Evolutionary conservation across 441 rosid genomes (phyloP), one percentile per base, ranked within the genome.

Genomic region (Pelargonium myrrhifolium): DNA sequence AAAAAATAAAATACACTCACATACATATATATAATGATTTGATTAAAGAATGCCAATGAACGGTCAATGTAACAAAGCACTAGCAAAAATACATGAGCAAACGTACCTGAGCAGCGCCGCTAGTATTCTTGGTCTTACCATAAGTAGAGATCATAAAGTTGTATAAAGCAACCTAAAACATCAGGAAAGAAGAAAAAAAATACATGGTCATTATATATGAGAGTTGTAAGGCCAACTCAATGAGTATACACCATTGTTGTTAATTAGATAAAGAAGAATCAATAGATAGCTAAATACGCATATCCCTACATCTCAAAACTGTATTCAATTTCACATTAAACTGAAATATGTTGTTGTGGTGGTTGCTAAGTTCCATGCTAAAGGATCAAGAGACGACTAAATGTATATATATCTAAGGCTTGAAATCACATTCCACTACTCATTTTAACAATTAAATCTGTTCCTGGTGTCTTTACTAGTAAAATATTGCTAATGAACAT

Each of bases 41-140:
- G 0, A 24, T 56, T 22, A 68, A 68, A 64, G 56, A 64, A 4
- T 31, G 40, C 20, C 42, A 47, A 4, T 18, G 21, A 72, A 43
- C 62, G 12, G 17, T 11, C 15, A 12, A 47, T 9, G 3, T 47
- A 47, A 14, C 15, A 47, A 47, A 0, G 4, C 53, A 47, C 15
- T 47, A 47, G 53, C n/a, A 47, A 47, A 28, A 11, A 47, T 11
- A 11, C 53, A 47, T 12, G n/a, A 47, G 3, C 22, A 65, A 35
- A 69, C 64, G 67, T 84, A 87, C 99, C 85, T 76, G 81, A 62
- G 88, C 72, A 3, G 96, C 96, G 65, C 72, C 86, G 75, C 83
- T 84, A 65, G 92, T 85, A 68, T 88, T 83, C 83, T 81, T 89
- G 84, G 91, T 87, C 80, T 88, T 93, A 72, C 97, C 99, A 80